phyloP scores from a whole-genome alignment of 2,329 filamentous ascomycete species.

The Zelopaecilomyces penicillatus region DNA sequence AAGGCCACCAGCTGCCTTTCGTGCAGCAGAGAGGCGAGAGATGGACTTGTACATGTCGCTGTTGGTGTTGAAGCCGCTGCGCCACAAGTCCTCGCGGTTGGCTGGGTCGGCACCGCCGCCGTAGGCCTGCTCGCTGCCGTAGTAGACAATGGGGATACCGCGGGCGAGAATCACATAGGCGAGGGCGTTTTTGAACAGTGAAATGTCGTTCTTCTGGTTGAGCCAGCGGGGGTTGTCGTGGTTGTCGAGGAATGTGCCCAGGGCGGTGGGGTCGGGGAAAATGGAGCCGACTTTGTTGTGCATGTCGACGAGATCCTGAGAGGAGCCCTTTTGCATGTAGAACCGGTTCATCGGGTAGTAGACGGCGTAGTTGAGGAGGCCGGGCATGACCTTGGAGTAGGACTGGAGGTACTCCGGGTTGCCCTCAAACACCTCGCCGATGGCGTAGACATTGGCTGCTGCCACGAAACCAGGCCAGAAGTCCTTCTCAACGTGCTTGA shows the following conservation, averaged over 20 bases:
- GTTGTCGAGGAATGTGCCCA: constrained; percentile 50
- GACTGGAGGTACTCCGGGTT: constrained; percentile 41
- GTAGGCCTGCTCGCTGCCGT: constrained; percentile 57
- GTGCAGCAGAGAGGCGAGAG: constrained; percentile 33
- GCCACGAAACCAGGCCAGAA: constrained; percentile 49
- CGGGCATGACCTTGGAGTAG: constrained; percentile 47
- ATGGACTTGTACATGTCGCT: constrained; percentile 40
- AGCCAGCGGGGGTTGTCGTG: constrained; percentile 50
- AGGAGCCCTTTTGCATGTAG: constrained; percentile 29
- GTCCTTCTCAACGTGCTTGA: constrained; percentile 50
- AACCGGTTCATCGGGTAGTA: constrained; percentile 36
- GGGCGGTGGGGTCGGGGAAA: constrained; percentile 35
- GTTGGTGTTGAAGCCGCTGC: constrained; percentile 38
- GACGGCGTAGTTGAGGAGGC: constrained; percentile 52
- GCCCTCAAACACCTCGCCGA: constrained; percentile 53
- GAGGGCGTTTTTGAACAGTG: constrained; percentile 52
- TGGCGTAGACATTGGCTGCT: constrained; percentile 48
- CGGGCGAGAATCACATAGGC: constrained; percentile 52
- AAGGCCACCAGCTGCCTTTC: constrained; percentile 36
- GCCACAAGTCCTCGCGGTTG: constrained; percentile 53
- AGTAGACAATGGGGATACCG: constrained; percentile 57
- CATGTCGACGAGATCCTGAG: constrained; percentile 31
- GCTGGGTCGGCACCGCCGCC: constrained; percentile 36
- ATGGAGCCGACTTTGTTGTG: constrained; percentile 24
- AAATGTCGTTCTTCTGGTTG: constrained; percentile 41